A percentile compares a stretch with the other conserved stretches of the same genome.
phyloP scores from a whole-genome alignment of 352 stramenopile genomes.

The Globisporangium abappressorium region DNA sequence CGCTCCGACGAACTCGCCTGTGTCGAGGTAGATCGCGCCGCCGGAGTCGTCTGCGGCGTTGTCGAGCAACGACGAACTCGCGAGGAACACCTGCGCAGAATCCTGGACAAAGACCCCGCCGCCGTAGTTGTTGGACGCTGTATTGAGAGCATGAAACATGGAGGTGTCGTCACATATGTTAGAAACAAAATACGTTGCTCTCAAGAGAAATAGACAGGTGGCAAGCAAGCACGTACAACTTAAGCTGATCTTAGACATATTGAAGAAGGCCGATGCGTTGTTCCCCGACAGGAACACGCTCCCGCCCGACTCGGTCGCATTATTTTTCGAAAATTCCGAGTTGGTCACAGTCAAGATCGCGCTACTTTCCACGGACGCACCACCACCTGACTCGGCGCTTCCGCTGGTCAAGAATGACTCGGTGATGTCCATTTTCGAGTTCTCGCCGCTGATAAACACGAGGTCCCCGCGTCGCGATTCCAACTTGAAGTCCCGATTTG shows the following conservation, averaged over 20 bases:
- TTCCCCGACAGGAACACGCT: constrained; percentile 36
- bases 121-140: constrained; percentile 48
- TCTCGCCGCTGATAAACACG: constrained; percentile 29
- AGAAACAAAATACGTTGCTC: background rate
- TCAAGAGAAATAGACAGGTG: background rate
- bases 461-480: constrained; percentile 27
- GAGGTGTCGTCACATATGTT: background rate
- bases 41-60: constrained; percentile 62
- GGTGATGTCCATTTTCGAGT: constrained; percentile 19
- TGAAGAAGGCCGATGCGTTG: constrained; percentile 25
- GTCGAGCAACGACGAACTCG: constrained; percentile 27
- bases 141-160: background rate
- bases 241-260: constrained; percentile 21
- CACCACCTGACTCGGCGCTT: constrained; percentile 44
- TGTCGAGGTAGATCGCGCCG: constrained; percentile 54
- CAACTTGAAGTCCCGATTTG: constrained; percentile 9
- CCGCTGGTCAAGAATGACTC: constrained; percentile 33
- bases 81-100: constrained; percentile 19
- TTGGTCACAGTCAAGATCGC: constrained; percentile 23
- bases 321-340: constrained; percentile 36
- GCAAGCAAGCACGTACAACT: constrained; percentile 29
- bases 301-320: constrained; percentile 41
- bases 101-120: constrained; percentile 51
- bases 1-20: constrained; percentile 35
- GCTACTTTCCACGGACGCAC: constrained; percentile 27